Base-by-base conservation (phyloP, 345 rosid species). In the Trapa incisa region DNA sequence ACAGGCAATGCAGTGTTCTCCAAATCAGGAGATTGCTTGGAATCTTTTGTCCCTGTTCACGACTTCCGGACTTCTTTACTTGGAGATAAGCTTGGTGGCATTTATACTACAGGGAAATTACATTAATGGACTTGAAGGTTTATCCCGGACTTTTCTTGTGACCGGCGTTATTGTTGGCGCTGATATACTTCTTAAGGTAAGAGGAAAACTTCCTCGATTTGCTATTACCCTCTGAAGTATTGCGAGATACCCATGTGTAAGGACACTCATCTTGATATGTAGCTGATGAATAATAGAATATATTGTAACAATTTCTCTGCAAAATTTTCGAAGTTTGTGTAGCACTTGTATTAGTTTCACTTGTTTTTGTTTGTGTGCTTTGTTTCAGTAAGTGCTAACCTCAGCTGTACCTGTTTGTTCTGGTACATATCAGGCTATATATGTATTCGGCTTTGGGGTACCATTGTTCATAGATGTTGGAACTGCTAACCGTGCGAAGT, bases 41-140 rank as follows among this genome's bases (percentile, higher is more conserved):
- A 90, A 93, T 74, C 66, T 88, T 45, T 67, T 90, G 43, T 90
- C 96, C 36, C 70, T 90, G 75, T 81, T 85, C 67, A 85, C 98
- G 57, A 85, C 80, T 60, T 88, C 96, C 57, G 97, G 96, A 75
- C 86, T 93, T 87, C 70, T 93, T 70, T 90, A 85, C 73, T 47
- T 93, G 78, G 98, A 93, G 88, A 83, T 90, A 66, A 93, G 98
- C 82, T 81, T 93, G 88, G 81, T 88, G 81, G 97, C 97, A 33
- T 87, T 93, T 82, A 73, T 93, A 68, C 82, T 85, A 70, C 94
- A 93, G 77, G 96, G 96, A 68, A 88, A 88, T 77, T 83, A 89
- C 68, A 84, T 88, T 5, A 87, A 87, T 67, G 94, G 98, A 4
- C 79, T 85, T 68, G 84, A 88, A 72, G 92, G 94, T 61, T 80